Percentiles rank a stretch among this genome's conserved stretches.
Evolutionary conservation across 331 rosid species (phyloP).

Genomic region (Telfairia occidentalis): DNA sequence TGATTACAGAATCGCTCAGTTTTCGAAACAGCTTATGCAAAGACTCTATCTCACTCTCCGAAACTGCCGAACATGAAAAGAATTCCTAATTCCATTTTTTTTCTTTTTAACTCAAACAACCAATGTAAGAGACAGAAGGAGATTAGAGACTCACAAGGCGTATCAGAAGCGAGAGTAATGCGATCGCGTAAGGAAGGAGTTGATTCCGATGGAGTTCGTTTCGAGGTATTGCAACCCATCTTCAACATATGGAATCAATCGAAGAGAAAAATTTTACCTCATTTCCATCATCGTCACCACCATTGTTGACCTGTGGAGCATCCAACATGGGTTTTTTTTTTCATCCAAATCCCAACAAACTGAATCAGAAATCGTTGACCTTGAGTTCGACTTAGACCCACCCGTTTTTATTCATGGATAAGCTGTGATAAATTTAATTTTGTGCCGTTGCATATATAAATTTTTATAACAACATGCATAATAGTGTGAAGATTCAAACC

Average conservation of each 20-base stretch:
- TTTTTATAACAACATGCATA: too few relatives aligned
- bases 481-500: too few relatives aligned
- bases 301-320: neutral
- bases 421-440: too few relatives aligned
- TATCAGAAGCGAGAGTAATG: conserved; percentile 18
- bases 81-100: neutral
- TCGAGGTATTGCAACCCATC: conserved; percentile 4
- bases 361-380: neutral
- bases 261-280: neutral
- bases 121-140: neutral
- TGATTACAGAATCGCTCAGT: conserved; percentile 13
- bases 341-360: neutral
- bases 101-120: neutral
- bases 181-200: neutral
- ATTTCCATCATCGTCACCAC: neutral
- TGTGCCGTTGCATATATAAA: too few relatives aligned
- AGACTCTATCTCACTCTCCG: conserved; percentile 3
- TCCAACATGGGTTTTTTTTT: neutral
- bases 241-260: neutral
- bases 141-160: conserved; percentile 11
- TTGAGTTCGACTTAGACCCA: neutral
- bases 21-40: conserved; percentile 10
- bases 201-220: neutral
- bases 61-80: conserved; percentile 5
- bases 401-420: too few relatives aligned